Evolutionary conservation across 768 basidiomycete genomes (phyloP).

Genomic region (Tulasnella sp.): DNA sequence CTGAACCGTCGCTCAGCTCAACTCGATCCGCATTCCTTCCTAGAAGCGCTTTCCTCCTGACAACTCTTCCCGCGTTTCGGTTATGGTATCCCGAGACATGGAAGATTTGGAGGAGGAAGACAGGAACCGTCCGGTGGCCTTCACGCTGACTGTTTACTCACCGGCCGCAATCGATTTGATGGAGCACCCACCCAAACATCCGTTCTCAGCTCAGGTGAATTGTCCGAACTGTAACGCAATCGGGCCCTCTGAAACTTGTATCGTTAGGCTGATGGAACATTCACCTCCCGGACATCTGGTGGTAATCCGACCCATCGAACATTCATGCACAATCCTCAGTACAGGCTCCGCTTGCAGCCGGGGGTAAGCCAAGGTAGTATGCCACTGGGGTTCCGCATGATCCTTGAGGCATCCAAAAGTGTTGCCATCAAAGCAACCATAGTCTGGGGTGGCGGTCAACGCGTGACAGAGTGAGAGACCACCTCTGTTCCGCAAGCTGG

Average conservation of each 20-base stretch:
- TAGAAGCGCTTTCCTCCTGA: neutral
- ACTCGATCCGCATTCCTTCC: neutral
- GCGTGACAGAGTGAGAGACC: constrained; percentile 70
- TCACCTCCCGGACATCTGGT: constrained; percentile 75
- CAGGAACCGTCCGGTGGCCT: constrained; percentile 50
- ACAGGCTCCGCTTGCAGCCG: constrained; percentile 63
- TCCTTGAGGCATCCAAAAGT: constrained; percentile 61
- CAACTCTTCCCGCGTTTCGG: constrained; percentile 45
- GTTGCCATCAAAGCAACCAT: constrained; percentile 72
- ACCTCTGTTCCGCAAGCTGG: neutral
- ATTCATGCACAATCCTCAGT: constrained; percentile 92
- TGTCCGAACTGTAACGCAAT: neutral
- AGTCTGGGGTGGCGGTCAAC: constrained; percentile 74
- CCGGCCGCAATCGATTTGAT: constrained; percentile 43
- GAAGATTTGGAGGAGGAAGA: constrained; percentile 49
- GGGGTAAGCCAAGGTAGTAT: constrained; percentile 17
- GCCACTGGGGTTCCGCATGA: constrained; percentile 46
- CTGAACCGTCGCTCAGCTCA: neutral
- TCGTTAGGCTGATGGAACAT: constrained; percentile 58
- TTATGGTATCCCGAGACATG: constrained; percentile 70
- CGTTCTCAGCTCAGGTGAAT: neutral
- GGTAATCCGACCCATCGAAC: constrained; percentile 80
- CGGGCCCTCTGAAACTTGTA: neutral
- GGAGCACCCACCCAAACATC: constrained; percentile 29
- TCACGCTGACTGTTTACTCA: constrained; percentile 67